phyloP scores from a whole-genome alignment of 352 stramenopile species.

The Aphanomyces euteiches region DNA sequence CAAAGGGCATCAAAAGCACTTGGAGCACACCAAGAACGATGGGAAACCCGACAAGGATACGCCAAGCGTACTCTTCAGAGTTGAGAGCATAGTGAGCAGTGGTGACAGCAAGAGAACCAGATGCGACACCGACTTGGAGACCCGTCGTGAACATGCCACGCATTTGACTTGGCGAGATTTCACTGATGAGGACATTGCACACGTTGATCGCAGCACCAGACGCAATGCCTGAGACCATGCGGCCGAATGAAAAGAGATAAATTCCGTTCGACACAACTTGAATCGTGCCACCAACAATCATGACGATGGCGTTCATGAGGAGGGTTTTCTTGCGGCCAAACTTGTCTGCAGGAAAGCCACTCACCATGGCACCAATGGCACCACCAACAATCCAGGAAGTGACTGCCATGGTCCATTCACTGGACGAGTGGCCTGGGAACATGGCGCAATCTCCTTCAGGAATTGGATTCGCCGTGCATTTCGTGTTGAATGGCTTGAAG shows the following conservation, averaged over 20 bases:
- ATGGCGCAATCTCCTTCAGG: constrained; percentile 39
- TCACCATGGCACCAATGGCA: constrained; percentile 40
- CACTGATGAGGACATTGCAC: constrained; percentile 39
- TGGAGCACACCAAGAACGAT: constrained; percentile 47
- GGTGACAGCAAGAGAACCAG: constrained; percentile 45
- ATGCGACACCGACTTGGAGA: constrained; percentile 41
- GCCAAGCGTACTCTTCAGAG: constrained; percentile 34
- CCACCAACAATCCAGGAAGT: constrained; percentile 47
- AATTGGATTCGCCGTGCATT: constrained; percentile 43
- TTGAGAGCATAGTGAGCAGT: constrained; percentile 42
- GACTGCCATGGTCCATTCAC: constrained; percentile 42
- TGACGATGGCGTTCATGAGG: constrained; percentile 39
- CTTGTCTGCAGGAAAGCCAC: constrained; percentile 36
- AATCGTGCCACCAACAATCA: constrained; percentile 38
- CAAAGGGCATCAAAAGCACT: constrained; percentile 33
- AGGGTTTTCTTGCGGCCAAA: constrained; percentile 39
- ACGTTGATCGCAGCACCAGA: constrained; percentile 45
- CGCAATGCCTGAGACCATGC: constrained; percentile 40
- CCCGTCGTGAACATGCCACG: constrained; percentile 33
- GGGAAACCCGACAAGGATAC: constrained; percentile 48
- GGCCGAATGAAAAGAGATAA: constrained; percentile 40
- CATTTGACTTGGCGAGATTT: constrained; percentile 42
- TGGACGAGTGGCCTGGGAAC: constrained; percentile 40
- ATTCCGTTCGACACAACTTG: constrained; percentile 36
- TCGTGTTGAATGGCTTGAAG: constrained; percentile 50